These are phyloP conservation scores for Salix dunnii DNA, from an alignment of 345 rosid genomes.

Conservation along the genomic window DNA sequence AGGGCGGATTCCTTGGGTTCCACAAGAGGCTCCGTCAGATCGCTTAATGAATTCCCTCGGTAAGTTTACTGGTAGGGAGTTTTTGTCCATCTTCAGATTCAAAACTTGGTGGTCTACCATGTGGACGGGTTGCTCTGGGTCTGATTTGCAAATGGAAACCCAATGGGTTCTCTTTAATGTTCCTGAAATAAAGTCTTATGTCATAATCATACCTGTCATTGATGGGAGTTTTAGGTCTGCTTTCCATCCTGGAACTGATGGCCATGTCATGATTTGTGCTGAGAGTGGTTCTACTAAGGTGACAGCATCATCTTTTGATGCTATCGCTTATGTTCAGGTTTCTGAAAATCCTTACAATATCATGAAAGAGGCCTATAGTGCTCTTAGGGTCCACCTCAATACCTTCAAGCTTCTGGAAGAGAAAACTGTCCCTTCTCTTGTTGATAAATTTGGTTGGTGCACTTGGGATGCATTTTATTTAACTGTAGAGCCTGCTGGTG, in stretches of 20 bases:
- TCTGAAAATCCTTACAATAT: slow-evolving; percentile 64
- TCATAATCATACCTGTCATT: slow-evolving; percentile 55
- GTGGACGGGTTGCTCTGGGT: slow-evolving; percentile 74
- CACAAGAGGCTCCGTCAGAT: slow-evolving; percentile 35
- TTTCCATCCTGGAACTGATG: slow-evolving; percentile 55
- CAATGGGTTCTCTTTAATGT: slow-evolving; percentile 71
- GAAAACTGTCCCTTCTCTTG: slow-evolving; percentile 51
- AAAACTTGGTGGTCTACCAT: slow-evolving; percentile 92
- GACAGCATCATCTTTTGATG: slow-evolving; percentile 46
- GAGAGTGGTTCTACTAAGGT: slow-evolving; percentile 66
- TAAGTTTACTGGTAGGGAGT: slow-evolving; percentile 49
- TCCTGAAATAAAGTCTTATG: slow-evolving; percentile 56
- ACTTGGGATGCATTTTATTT: slow-evolving; percentile 95
- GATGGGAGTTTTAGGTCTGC: slow-evolving; percentile 72
- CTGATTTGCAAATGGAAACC: slow-evolving; percentile 76
- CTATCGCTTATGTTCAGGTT: slow-evolving; percentile 75
- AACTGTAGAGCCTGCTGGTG: slow-evolving; percentile 69
- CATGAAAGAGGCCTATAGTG: slow-evolving; percentile 73
- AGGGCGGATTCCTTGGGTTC: slow-evolving; percentile 74
- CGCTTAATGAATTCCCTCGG: slow-evolving; percentile 58
- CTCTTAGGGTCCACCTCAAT: slow-evolving; percentile 67
- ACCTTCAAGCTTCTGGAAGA: slow-evolving; percentile 81
- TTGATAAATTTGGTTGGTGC: slow-evolving; percentile 91
- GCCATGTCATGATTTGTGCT: slow-evolving; percentile 52
- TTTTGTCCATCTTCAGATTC: slow-evolving; percentile 66